A percentile compares a stretch with the other conserved stretches of the same genome.
Conservation (phyloP, 192 early-diverging fungal species). For the Gigaspora rosea region DNA sequence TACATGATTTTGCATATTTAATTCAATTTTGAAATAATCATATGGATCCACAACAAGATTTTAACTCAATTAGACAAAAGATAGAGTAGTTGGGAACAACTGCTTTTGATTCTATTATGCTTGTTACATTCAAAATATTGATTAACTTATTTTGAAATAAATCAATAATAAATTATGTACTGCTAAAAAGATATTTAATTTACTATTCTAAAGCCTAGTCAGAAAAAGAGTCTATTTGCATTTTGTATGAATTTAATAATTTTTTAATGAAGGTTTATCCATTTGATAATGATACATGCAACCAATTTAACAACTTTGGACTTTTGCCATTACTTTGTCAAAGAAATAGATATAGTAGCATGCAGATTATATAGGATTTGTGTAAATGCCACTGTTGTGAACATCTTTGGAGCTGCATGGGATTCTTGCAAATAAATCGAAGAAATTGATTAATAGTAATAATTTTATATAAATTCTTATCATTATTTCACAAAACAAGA, state of each 20-base stretch:
- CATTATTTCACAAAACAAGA: no score
- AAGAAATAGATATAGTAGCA: conserved; percentile 4
- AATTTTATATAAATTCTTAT: no score
- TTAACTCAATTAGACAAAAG: neutral
- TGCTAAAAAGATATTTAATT: neutral
- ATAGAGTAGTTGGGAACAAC: neutral
- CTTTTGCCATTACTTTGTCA: neutral
- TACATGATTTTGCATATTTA: neutral
- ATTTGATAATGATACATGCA: conserved; percentile 10
- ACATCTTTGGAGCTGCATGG: neutral
- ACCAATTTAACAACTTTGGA: conserved; percentile 10
- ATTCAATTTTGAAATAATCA: neutral
- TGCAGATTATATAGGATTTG: neutral
- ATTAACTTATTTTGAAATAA: neutral
- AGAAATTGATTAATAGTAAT: no score
- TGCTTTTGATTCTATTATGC: neutral
- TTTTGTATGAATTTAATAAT: conserved; percentile 4
- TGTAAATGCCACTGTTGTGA: conserved; percentile 17
- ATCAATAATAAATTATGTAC: neutral
- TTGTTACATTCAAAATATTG: conserved; percentile 23
- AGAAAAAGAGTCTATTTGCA: neutral
- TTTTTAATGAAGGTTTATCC: conserved; percentile 8
- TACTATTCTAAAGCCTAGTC: conserved; percentile 3
- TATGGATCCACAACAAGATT: neutral
- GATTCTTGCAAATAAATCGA: no score